Conservation (phyloP, 177 flowering plant species). For the Vitis hybrid region DNA sequence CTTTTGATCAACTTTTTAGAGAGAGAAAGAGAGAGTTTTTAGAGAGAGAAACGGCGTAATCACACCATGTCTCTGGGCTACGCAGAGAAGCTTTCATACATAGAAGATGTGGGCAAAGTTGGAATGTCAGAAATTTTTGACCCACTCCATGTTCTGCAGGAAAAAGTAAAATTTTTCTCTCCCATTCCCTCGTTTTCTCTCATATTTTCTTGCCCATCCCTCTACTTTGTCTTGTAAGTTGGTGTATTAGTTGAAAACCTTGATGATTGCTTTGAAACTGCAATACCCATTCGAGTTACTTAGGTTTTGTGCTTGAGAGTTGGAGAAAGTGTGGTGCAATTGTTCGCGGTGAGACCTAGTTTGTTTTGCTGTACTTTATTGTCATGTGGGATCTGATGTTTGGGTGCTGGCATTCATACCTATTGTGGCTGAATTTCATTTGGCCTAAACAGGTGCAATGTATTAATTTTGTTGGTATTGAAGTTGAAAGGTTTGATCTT, state of each 20-base stretch:
- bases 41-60: not conserved
- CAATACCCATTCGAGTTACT: slow-evolving; percentile 9
- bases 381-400: not conserved
- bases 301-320: slow-evolving; percentile 8
- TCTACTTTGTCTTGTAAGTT: slow-evolving; percentile 2
- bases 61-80: slow-evolving; percentile 87
- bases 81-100: slow-evolving; percentile 92
- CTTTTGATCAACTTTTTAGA: slow-evolving; percentile 12
- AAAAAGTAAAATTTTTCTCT: slow-evolving; percentile 49
- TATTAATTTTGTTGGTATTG: no score
- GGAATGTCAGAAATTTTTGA: slow-evolving; percentile 94
- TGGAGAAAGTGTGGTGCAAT: not conserved
- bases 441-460: not conserved
- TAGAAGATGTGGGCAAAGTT: slow-evolving; percentile 92
- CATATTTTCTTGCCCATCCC: not conserved
- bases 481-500: no score
- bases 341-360: not conserved
- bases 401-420: not conserved
- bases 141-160: slow-evolving; percentile 58
- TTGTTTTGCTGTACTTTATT: not conserved
- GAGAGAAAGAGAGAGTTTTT: slow-evolving; percentile 17
- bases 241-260: not conserved
- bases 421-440: not conserved
- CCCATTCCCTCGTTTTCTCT: slow-evolving; percentile 5
- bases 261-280: slow-evolving; percentile 6